A percentile compares a stretch with the other conserved stretches of the same genome.
Conservation (phyloP, 352 stramenopile genomes). For the Aphanomyces euteiches region DNA sequence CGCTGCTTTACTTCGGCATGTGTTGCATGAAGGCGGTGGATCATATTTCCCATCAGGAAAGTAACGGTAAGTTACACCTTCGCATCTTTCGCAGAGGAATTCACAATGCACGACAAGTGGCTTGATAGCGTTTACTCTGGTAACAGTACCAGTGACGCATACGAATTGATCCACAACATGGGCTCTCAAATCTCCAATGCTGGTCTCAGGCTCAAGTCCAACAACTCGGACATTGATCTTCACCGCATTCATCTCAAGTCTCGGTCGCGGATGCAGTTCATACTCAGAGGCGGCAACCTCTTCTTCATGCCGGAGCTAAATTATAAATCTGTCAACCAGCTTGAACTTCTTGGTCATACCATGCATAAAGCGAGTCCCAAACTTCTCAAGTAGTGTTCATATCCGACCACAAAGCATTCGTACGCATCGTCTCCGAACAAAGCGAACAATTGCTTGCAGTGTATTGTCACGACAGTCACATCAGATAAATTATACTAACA, state of each 20-base stretch:
- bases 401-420: constrained; percentile 28
- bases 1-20: constrained; percentile 29
- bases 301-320: constrained; percentile 51
- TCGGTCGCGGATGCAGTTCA: constrained; percentile 42
- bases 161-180: constrained; percentile 79
- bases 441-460: constrained; percentile 18
- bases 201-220: constrained; percentile 56
- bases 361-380: constrained; percentile 67
- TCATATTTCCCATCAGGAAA: constrained; percentile 83
- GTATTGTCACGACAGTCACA: constrained; percentile 14
- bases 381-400: constrained; percentile 41
- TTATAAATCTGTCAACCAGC: constrained; percentile 19
- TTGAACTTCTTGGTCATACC: constrained; percentile 27
- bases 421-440: constrained; percentile 28
- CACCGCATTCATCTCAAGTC: constrained; percentile 43
- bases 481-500: constrained; percentile 19
- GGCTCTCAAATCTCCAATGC: constrained; percentile 69
- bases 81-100: constrained; percentile 83
- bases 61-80: constrained; percentile 53
- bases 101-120: constrained; percentile 81
- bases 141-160: constrained; percentile 62
- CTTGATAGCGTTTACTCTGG: constrained; percentile 81
- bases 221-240: constrained; percentile 64
- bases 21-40: constrained; percentile 58
- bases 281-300: constrained; percentile 35